Evolutionary conservation across 306 rosid species (phyloP), one percentile per base, ranked within the genome.

Genomic region (Acacia confusa): DNA sequence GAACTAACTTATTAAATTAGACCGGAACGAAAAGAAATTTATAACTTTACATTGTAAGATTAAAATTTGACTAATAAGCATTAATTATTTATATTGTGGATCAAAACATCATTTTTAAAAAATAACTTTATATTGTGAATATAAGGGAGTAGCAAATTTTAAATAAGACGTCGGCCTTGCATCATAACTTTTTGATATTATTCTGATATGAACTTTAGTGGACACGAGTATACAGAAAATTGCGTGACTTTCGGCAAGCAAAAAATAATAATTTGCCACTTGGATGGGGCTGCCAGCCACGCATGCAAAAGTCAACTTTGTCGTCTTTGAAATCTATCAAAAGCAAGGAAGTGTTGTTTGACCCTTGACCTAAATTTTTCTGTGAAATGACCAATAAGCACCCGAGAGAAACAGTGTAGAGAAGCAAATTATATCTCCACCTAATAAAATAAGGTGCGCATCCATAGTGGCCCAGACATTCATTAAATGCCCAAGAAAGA

Each of bases 351-450:
- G 38, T 4, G 12, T n/a, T 4, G 60, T 65, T 72, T 74, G 83
- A 79, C 80, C 57, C 75, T 44, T 44, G 13, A 50, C 43, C 41
- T 0, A 1, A 15, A 22, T 11, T 41, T 57, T 73, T 38, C 40
- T 14, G 1, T 63, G 4, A 70, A 80, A 80, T 84, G 76, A 71
- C 79, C 45, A 22, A 32, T 40, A 50, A 8, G 36, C 84, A 15
- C 58, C 22, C 9, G 8, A 17, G 15, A 3, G 13, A 8, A 3
- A 32, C 22, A 2, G 0, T 5, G n/a, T 27, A 27, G 2, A 25
- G 9, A 61, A 27, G 1, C 36, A 9, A 60, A 9, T 11, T 1
- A 20, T 55, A 20, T 6, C 12, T 8, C 2, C 25, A n/a, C 61
- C 61, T n/a, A 7, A n/a, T 11, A 55, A 55, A 55, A 55, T 28